Percentiles rank a stretch among this genome's conserved stretches.
Conservation (phyloP, 2,329 filamentous ascomycete genomes). For the Penicillium sumatraense region DNA sequence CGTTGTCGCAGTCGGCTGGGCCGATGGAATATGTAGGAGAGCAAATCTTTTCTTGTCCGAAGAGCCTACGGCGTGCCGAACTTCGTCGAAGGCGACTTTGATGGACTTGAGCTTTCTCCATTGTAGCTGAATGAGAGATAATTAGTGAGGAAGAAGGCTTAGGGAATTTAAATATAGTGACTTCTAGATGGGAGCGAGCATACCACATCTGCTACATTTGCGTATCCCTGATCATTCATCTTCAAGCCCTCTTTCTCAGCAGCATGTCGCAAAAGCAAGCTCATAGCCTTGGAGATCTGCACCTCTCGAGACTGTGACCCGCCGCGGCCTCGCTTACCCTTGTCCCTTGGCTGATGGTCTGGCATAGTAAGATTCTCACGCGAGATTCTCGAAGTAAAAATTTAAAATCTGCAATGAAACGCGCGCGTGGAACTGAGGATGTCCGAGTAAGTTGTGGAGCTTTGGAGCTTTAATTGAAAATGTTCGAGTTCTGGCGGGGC, state of each 20-base stretch:
- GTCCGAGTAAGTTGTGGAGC: conserved; percentile 5
- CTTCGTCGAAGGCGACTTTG: conserved; percentile 74
- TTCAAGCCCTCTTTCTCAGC: conserved; percentile 64
- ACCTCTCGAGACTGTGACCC: conserved; percentile 36
- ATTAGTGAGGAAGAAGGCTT: not conserved
- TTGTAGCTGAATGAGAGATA: conserved; percentile 50
- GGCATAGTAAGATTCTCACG: conserved; percentile 1
- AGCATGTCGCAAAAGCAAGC: conserved; percentile 62
- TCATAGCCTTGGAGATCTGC: conserved; percentile 47
- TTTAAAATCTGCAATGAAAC: not conserved
- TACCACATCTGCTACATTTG: conserved; percentile 63
- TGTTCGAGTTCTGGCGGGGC: conserved; percentile 17
- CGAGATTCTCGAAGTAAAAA: not conserved
- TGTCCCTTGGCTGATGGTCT: conserved; percentile 5
- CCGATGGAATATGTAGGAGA: conserved; percentile 62
- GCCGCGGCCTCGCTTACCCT: conserved; percentile 16
- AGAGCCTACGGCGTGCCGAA: conserved; percentile 69
- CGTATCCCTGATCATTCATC: conserved; percentile 64
- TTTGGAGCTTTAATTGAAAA: conserved; percentile 14
- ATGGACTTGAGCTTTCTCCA: conserved; percentile 68
- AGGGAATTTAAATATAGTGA: not conserved
- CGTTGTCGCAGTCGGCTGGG: conserved; percentile 25
- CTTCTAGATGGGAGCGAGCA: conserved; percentile 21
- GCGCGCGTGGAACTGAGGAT: conserved; percentile 3
- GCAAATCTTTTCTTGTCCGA: conserved; percentile 93